phyloP scores from a whole-genome alignment of 2,329 filamentous ascomycete genomes.

The Penicillium aurantiogriseum region DNA sequence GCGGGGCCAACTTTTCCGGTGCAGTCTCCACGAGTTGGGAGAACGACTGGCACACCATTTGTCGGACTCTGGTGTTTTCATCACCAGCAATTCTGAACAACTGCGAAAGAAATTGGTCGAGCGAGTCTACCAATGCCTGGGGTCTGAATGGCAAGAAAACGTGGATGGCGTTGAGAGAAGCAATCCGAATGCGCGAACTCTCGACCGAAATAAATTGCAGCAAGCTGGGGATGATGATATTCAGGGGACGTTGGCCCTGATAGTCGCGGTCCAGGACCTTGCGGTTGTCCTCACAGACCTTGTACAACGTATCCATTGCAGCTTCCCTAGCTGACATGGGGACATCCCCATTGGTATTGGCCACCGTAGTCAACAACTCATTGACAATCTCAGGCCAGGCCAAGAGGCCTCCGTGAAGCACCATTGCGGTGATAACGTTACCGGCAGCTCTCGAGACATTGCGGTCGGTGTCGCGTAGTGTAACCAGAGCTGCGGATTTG shows the following conservation, averaged over 20 bases:
- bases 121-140: conserved; percentile 73
- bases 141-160: conserved; percentile 85
- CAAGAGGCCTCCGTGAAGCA: conserved; percentile 78
- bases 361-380: conserved; percentile 74
- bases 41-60: conserved; percentile 90
- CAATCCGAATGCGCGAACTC: conserved; percentile 72
- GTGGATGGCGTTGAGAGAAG: conserved; percentile 82
- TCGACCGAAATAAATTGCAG: conserved; percentile 79
- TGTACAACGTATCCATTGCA: conserved; percentile 86
- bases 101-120: conserved; percentile 78
- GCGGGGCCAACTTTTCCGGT: conserved; percentile 84
- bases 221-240: conserved; percentile 85
- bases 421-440: conserved; percentile 89
- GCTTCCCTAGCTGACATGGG: conserved; percentile 79
- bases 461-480: conserved; percentile 74
- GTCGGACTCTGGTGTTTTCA: conserved; percentile 74
- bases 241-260: conserved; percentile 81
- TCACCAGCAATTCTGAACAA: conserved; percentile 82
- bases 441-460: conserved; percentile 88
- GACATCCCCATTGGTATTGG: conserved; percentile 67
- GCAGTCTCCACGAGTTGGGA: conserved; percentile 87
- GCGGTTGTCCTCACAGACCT: conserved; percentile 96
- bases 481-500: conserved; percentile 72
- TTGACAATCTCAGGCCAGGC: conserved; percentile 89
- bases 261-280: conserved; percentile 83